These are phyloP conservation scores for Botrytis paeoniae DNA, from an alignment of 2,329 filamentous ascomycete genomes.

Conservation along the genomic window DNA sequence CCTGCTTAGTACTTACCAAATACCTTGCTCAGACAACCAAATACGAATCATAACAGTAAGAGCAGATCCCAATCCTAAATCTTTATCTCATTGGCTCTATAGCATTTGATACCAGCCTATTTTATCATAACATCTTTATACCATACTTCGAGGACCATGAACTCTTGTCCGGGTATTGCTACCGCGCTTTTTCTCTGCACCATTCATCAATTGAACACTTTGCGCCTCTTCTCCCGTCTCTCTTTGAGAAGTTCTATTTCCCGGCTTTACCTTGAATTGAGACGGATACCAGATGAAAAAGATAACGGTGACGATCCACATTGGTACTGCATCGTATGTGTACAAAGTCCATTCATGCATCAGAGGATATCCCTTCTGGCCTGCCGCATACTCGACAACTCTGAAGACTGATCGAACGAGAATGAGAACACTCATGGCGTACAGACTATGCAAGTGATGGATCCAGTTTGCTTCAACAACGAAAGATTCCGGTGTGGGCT, in stretches of 20 bases:
- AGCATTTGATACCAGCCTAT: background rate
- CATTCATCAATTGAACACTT: background rate
- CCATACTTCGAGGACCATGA: background rate
- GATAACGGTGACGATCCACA: constrained; percentile 41
- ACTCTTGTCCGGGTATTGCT: background rate
- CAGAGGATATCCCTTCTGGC: constrained; percentile 39
- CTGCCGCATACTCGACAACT: constrained; percentile 47
- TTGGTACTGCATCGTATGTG: constrained; percentile 44
- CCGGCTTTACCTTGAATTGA: background rate
- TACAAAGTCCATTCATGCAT: constrained; percentile 42
- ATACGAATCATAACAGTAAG: background rate
- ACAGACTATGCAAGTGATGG: constrained; percentile 43
- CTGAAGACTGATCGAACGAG: constrained; percentile 47
- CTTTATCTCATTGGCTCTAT: background rate
- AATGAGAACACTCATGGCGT: constrained; percentile 45
- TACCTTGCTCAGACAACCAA: background rate
- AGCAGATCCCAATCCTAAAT: background rate
- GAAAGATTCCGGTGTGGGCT: constrained; percentile 23
- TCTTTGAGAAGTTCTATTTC: background rate
- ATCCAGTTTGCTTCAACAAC: constrained; percentile 30
- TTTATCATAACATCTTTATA: background rate
- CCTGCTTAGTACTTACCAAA: background rate
- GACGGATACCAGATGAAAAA: constrained; percentile 26
- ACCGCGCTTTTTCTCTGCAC: background rate
- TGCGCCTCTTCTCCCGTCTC: background rate